Evolutionary conservation across 78 protist genomes (phyloP).

Genomic region (Dictyostelium capitatum): DNA sequence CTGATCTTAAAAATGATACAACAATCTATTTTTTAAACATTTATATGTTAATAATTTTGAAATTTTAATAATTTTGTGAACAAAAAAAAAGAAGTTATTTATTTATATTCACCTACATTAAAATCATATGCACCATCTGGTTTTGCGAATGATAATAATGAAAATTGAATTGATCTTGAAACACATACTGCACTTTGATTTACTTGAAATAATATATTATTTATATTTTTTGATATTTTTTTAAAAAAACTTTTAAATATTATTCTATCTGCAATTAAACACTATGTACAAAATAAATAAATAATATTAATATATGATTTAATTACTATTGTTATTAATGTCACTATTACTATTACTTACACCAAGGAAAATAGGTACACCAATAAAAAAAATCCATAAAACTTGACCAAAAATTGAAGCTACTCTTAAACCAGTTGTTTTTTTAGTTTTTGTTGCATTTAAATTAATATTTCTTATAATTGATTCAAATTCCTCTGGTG

Average conservation of each 20-base stretch:
- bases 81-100: no score
- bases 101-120: no score
- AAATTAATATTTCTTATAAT: neutral
- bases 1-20: no score
- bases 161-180: neutral
- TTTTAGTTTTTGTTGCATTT: neutral
- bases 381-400: neutral
- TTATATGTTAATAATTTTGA: no score
- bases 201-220: neutral
- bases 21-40: no score
- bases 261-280: neutral
- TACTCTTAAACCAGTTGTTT: neutral
- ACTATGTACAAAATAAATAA: neutral
- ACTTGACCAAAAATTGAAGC: neutral
- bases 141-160: neutral
- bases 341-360: no score
- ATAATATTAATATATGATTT: no score
- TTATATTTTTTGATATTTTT: neutral
- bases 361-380: neutral
- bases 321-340: no score
- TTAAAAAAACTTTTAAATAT: neutral
- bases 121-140: no score
- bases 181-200: neutral
- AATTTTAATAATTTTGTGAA: no score
- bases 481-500: neutral